A percentile compares a stretch with the other conserved stretches of the same genome.
Conservation (phyloP, 441 rosid genomes). For the Kokia cookei region DNA sequence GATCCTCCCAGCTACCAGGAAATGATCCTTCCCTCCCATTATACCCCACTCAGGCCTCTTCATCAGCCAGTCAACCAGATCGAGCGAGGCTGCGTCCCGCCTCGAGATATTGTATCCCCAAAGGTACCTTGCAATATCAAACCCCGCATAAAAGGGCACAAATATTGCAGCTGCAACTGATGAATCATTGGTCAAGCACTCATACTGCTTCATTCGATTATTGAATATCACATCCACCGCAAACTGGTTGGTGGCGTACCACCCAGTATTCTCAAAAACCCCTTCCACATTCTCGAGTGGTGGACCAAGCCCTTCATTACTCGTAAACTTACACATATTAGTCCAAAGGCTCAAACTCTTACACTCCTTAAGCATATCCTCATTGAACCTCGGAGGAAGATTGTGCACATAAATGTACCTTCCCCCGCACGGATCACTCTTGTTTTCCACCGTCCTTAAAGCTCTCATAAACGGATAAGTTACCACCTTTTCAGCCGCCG, state of each 20-base stretch:
- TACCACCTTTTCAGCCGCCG: slow-evolving; percentile 8
- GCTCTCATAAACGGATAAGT: slow-evolving; percentile 64
- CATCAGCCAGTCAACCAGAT: slow-evolving; percentile 83
- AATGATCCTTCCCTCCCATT: slow-evolving; percentile 92
- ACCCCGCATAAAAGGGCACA: slow-evolving; percentile 96
- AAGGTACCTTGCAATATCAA: slow-evolving; percentile 80
- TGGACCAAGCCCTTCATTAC: slow-evolving; percentile 92
- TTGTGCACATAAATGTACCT: slow-evolving; percentile 87
- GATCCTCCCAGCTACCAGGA: slow-evolving; percentile 92
- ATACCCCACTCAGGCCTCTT: slow-evolving; percentile 90
- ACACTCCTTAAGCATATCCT: slow-evolving; percentile 93
- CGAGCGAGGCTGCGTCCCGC: slow-evolving; percentile 92
- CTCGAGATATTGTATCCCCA: slow-evolving; percentile 79
- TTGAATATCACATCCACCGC: slow-evolving; percentile 87
- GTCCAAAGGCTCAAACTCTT: slow-evolving; percentile 94
- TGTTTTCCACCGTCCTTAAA: slow-evolving; percentile 69
- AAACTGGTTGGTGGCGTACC: slow-evolving; percentile 94
- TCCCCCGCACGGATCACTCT: slow-evolving; percentile 92
- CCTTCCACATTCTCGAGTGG: slow-evolving; percentile 87
- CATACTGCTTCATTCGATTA: slow-evolving; percentile 90
- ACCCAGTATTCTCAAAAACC: slow-evolving; percentile 82
- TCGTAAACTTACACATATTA: slow-evolving; percentile 93
- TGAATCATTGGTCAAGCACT: slow-evolving; percentile 81
- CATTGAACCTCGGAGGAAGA: slow-evolving; percentile 84
- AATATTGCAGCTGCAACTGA: slow-evolving; percentile 90